Base-by-base conservation (phyloP, 140 eudicot genomes). In the Anethum foeniculum region DNA sequence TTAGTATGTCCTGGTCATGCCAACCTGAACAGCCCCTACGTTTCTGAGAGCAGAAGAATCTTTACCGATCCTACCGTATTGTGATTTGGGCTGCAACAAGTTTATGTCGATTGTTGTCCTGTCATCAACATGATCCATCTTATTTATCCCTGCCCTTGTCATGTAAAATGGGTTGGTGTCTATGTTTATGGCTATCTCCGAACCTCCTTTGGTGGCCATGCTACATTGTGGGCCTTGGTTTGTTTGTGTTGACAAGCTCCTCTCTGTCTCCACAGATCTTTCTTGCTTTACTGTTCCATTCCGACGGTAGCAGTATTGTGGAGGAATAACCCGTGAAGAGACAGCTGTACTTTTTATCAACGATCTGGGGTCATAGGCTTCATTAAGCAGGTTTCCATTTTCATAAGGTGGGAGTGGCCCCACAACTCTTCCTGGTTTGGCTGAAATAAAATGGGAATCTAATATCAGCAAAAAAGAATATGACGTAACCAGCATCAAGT, bases 391-490 rank as follows among this genome's bases (percentile, higher is more conserved):
- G 36, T 68, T 86, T 19, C 82, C 81, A 46, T 75, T 82, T 39
- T 90, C 94, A 38, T 82, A 85, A 2, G 91, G 85, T 52, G 86
- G 77, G 81, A 86, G 89, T 8, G 93, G 91, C 47, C 93, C 93
- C 81, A 90, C 89, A 52, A 84, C 91, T 84, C 85, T 87, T 71
- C 91, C 97, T 69, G 90, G 79, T 88, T 84, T 86, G 79, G 87
- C 90, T 88, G 82, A 58, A 23, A n/a, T 41, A 67, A 27, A 62
- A 62, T 28, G 39, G 18, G 28, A 5, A 38, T 14, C 46, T 18
- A 25, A 19, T 34, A 39, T 79, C 18, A 41, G 75, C 75, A 60
- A 41, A 7, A 39, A 58, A 41, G 8, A 38, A 51, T 8, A 76
- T 0, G 16, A 44, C 1, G 19, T n/a, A 43, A 12, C 32, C n/a